Conservation (phyloP, 148 eudicot species). For the Vaccinium myrtillus region DNA sequence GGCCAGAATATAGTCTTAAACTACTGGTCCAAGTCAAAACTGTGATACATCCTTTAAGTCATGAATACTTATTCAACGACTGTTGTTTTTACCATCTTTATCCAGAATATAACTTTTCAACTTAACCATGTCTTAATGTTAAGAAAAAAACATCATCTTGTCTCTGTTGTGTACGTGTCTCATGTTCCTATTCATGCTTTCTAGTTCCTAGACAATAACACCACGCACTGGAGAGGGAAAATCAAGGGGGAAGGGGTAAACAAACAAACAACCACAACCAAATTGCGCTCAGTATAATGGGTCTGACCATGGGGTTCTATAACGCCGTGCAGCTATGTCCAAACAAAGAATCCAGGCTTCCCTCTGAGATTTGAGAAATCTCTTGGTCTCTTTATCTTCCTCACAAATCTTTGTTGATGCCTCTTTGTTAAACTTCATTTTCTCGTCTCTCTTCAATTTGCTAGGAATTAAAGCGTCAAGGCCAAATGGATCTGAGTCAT, state of each 20-base stretch:
- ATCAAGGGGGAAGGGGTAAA: neutral
- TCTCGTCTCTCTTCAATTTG: conserved; percentile 51
- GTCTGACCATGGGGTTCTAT: conserved; percentile 75
- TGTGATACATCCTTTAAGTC: neutral
- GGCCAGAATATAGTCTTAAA: neutral
- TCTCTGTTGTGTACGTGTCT: neutral
- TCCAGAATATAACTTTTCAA: neutral
- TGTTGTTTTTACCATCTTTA: neutral
- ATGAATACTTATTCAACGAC: neutral
- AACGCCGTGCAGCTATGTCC: conserved; percentile 88
- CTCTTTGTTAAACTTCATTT: conserved; percentile 48
- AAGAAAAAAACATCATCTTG: neutral
- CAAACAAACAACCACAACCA: neutral
- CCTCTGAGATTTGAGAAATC: conserved; percentile 61
- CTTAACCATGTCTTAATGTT: neutral
- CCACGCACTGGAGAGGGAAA: neutral
- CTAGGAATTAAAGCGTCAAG: conserved; percentile 74
- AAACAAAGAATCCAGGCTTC: conserved; percentile 78
- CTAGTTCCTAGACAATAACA: neutral
- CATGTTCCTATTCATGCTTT: neutral
- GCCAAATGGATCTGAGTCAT: conserved; percentile 88
- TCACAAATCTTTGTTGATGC: conserved; percentile 28
- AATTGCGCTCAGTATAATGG: neutral
- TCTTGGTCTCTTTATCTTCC: conserved; percentile 71
- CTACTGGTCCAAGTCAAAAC: neutral